phyloP scores from a whole-genome alignment of 2,329 filamentous ascomycete genomes.

The Exserohilum turcica region DNA sequence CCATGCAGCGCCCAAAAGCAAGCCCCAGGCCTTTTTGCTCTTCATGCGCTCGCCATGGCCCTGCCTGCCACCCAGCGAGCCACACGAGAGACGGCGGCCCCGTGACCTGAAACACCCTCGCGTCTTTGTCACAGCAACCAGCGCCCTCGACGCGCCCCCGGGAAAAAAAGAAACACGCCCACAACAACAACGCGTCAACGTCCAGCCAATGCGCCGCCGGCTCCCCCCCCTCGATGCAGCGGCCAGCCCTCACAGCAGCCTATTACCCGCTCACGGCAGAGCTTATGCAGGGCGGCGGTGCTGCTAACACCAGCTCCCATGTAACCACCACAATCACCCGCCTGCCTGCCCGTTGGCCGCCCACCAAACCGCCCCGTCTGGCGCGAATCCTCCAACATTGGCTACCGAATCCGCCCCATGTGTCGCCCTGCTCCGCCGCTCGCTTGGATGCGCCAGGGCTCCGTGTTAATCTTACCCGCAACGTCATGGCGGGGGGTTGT shows the following conservation, averaged over 20 bases:
- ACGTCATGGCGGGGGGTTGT: slow-evolving; percentile 24
- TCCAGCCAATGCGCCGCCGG: background rate
- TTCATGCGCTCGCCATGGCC: background rate
- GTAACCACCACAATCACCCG: too few relatives aligned
- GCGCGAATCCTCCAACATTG: too few relatives aligned
- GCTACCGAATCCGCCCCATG: too few relatives aligned
- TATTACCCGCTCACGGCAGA: slow-evolving; percentile 10
- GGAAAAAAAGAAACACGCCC: slow-evolving; percentile 9
- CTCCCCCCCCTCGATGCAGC: background rate
- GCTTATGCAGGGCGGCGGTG: slow-evolving; percentile 16
- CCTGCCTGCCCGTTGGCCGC: too few relatives aligned
- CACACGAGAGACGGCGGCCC: too few relatives aligned
- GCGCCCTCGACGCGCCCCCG: background rate
- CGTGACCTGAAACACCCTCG: background rate
- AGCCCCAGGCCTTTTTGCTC: background rate
- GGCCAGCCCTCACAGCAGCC: slow-evolving; percentile 10
- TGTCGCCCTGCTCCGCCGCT: slow-evolving; percentile 1
- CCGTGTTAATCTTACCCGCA: slow-evolving; percentile 13
- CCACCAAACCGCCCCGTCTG: too few relatives aligned
- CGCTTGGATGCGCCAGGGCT: slow-evolving; percentile 6
- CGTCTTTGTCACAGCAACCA: slow-evolving; percentile 5
- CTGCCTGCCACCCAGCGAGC: background rate
- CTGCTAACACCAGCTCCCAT: too few relatives aligned
- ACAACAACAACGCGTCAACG: background rate
- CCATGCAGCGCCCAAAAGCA: slow-evolving; percentile 3